Conservation (phyloP, 805 yeast species). For the Schwanniomyces vanrijiae region DNA sequence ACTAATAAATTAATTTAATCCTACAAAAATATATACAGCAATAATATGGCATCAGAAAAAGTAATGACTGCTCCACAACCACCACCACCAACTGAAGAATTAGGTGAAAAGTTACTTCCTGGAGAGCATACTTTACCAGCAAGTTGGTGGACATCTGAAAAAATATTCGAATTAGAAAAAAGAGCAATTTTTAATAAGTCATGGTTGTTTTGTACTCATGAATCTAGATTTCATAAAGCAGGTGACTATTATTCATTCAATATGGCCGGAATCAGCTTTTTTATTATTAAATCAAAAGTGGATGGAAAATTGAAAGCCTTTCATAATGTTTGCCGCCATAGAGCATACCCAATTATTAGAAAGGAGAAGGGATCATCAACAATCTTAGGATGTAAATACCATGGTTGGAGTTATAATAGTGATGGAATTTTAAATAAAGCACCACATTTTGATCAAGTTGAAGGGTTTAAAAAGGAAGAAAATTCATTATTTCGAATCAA, state of each 20-base stretch:
- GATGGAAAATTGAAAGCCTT: slow-evolving; percentile 54
- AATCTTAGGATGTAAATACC: slow-evolving; percentile 60
- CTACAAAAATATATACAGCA: not conserved
- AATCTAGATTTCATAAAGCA: slow-evolving; percentile 52
- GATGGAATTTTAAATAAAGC: slow-evolving; percentile 60
- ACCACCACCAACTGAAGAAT: slow-evolving; percentile 15
- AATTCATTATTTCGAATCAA: slow-evolving; percentile 56
- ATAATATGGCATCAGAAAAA: slow-evolving; percentile 17
- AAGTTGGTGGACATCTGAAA: slow-evolving; percentile 65
- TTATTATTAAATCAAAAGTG: slow-evolving; percentile 52
- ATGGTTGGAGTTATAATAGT: slow-evolving; percentile 66
- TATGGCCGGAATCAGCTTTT: slow-evolving; percentile 54
- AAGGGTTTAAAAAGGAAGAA: slow-evolving; percentile 56
- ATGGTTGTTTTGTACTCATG: slow-evolving; percentile 56
- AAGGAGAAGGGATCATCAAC: slow-evolving; percentile 60
- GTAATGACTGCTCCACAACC: slow-evolving; percentile 19
- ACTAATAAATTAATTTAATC: too few relatives aligned
- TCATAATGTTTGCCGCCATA: slow-evolving; percentile 65
- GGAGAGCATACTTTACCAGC: slow-evolving; percentile 57
- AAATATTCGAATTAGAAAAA: slow-evolving; percentile 57
- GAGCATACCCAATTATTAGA: slow-evolving; percentile 62
- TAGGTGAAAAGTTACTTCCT: slow-evolving; percentile 11
- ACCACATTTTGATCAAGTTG: slow-evolving; percentile 59
- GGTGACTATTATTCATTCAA: slow-evolving; percentile 57
- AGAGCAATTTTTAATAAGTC: slow-evolving; percentile 56